A percentile compares a stretch with the other conserved stretches of the same genome.
Evolutionary conservation across 2,329 filamentous ascomycete genomes (phyloP).

Genomic region (Coniochaeta sp.): DNA sequence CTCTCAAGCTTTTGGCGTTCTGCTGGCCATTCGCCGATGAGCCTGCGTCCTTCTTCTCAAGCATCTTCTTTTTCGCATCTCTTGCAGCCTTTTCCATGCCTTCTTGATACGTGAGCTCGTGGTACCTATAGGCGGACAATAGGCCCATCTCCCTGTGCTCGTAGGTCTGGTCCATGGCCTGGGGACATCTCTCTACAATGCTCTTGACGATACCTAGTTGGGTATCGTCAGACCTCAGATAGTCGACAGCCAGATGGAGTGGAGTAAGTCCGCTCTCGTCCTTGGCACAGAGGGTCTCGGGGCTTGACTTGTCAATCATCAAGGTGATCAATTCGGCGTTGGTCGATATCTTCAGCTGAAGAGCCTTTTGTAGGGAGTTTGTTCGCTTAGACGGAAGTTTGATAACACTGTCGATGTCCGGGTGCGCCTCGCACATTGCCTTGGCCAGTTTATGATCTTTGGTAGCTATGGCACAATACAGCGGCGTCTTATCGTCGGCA

Average conservation of each 20-base stretch:
- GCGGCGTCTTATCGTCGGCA: conserved; percentile 11
- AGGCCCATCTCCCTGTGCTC: neutral
- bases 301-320: neutral
- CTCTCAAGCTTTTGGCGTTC: neutral
- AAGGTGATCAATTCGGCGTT: neutral
- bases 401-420: conserved; percentile 6
- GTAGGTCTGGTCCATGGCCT: neutral
- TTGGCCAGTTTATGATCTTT: conserved; percentile 7
- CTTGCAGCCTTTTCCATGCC: neutral
- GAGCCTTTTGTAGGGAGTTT: neutral
- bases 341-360: neutral
- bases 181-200: neutral
- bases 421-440: conserved; percentile 7
- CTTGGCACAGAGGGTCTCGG: neutral
- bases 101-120: neutral
- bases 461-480: conserved; percentile 10
- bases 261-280: neutral
- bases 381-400: neutral
- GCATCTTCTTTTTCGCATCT: neutral
- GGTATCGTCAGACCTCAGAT: neutral
- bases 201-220: neutral
- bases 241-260: neutral
- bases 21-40: neutral
- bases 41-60: neutral
- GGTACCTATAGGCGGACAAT: neutral